Evolutionary conservation across 345 rosid genomes (phyloP), one percentile per base, ranked within the genome.

Genomic region (Toxicodendron radicans): DNA sequence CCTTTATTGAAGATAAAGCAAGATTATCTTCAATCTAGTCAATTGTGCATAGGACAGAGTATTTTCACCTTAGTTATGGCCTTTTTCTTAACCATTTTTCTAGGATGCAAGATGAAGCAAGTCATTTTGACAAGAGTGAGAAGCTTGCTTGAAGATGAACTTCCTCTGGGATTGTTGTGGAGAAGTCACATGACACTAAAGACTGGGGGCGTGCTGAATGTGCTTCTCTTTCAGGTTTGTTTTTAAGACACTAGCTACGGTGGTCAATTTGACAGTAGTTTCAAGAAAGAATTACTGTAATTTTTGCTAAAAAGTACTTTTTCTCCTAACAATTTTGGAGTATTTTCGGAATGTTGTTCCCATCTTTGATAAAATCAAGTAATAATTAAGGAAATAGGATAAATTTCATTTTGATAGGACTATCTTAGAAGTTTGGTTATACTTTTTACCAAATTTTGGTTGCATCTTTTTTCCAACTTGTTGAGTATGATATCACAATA

Each of bases 51-150:
- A 11, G 27, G 18, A 21, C 48, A n/a, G n/a, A 2, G n/a, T 7
- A 17, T 71, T 71, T 59, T 60, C 46, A 48, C 45, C n/a, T 46
- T 60, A 33, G 0, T 27, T 2, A 18, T 60, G 3, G 17, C 57
- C 59, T 48, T 70, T 70, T 35, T 54, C 20, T 20, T 57, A 21
- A 58, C 30, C 20, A 57, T 57, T 56, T 70, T 58, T 58, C 41
- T 58, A 20, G 9, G 45, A 24, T 70, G 53, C 41, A 45, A 59
- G 74, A 43, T 45, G 18, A 71, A 38, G 54, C 73, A 70, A 23
- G 32, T 59, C 27, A 16, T 17, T 33, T 58, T 2, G 16, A 24
- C 38, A 51, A 46, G 74, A 30, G 30, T 27, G 56, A 66, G 2
- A 56, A 14, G 16, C 14, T 10, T 24, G 57, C 45, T 71, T 59